Percentiles rank a stretch among this genome's conserved stretches.
Evolutionary conservation across 2,329 filamentous ascomycete genomes (phyloP).

Genomic region (Fusarium sp.): DNA sequence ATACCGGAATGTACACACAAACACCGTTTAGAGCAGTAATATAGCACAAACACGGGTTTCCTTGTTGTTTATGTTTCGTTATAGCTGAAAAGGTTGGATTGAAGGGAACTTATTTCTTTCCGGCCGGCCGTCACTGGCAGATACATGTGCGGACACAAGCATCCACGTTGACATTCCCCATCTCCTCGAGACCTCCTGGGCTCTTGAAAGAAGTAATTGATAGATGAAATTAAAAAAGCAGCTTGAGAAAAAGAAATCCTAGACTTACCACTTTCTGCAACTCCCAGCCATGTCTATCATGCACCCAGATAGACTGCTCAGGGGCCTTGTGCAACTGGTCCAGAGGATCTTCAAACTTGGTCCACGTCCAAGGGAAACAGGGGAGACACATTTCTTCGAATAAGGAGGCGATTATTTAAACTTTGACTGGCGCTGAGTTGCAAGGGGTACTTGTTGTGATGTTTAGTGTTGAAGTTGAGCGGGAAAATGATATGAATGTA

Average conservation of each 20-base stretch:
- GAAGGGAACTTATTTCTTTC: background rate
- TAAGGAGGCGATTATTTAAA: rapidly evolving
- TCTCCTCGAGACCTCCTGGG: background rate
- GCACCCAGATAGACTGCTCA: constrained; percentile 59
- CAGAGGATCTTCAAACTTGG: constrained; percentile 60
- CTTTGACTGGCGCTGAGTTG: background rate
- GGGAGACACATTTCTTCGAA: constrained; percentile 64
- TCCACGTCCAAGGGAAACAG: constrained; percentile 66
- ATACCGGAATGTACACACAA: background rate
- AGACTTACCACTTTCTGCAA: constrained; percentile 57
- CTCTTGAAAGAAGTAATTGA: background rate
- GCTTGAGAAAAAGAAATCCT: constrained; percentile 1
- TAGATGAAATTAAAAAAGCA: background rate
- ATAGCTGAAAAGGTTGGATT: background rate
- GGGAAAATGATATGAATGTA: constrained; percentile 8
- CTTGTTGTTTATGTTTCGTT: constrained; percentile 1
- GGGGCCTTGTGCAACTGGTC: constrained; percentile 55
- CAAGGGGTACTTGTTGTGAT: background rate
- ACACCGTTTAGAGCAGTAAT: background rate
- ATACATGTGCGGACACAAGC: background rate
- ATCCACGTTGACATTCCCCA: background rate
- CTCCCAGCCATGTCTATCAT: constrained; percentile 54
- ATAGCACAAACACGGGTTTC: background rate
- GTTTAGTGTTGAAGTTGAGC: constrained; percentile 7
- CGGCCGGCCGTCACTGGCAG: constrained; percentile 25